phyloP scores from a whole-genome alignment of 139 green algal genomes.

The Coccomyxa sp. region DNA sequence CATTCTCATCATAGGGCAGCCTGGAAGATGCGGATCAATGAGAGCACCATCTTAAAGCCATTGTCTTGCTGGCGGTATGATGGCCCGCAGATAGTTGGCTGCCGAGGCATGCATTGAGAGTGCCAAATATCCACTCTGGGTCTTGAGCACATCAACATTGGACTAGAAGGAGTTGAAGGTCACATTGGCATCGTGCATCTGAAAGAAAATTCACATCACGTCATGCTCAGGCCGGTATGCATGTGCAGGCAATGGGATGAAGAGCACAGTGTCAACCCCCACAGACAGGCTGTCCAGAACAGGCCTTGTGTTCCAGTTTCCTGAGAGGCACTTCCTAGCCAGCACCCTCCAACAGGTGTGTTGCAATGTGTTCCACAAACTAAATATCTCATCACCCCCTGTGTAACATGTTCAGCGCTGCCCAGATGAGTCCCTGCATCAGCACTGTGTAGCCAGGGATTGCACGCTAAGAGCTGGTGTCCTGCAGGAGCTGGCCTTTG shows the following conservation, averaged over 20 bases:
- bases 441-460: background rate
- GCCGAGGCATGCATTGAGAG: no score
- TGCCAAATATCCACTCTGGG: no score
- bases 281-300: conserved; percentile 35
- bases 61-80: no score
- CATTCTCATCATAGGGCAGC: no score
- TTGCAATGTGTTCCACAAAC: background rate
- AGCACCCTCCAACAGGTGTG: conserved; percentile 14
- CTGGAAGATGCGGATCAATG: no score
- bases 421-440: background rate
- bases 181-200: background rate
- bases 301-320: conserved; percentile 95
- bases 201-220: background rate
- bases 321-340: conserved; percentile 91
- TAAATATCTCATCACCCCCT: background rate
- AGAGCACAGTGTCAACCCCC: background rate
- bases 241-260: background rate
- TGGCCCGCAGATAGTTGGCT: background rate
- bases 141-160: background rate
- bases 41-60: no score
- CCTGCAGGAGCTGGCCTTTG: conserved; percentile 59
- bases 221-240: background rate
- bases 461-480: background rate
- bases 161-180: no score
- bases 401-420: background rate